Evolutionary conservation across 805 yeast species (phyloP).

Genomic region (Pachysolen tannophilus): DNA sequence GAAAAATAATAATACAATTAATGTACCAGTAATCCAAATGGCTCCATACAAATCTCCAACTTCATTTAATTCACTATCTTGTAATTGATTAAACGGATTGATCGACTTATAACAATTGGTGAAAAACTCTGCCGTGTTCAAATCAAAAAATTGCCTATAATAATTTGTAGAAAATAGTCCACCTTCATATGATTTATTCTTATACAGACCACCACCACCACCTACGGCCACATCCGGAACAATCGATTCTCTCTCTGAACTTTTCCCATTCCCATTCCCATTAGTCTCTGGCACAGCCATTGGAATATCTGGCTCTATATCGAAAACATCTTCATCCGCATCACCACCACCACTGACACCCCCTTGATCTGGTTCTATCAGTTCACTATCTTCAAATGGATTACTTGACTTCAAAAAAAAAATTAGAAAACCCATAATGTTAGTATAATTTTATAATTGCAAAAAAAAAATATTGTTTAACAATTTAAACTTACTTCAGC

Average conservation of each 20-base stretch:
- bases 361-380: no score
- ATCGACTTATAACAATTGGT: constrained; percentile 44
- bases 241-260: background rate
- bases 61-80: constrained; percentile 27
- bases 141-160: constrained; percentile 61
- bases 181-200: constrained; percentile 25
- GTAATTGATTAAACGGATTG: constrained; percentile 39
- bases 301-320: background rate
- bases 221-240: background rate
- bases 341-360: background rate
- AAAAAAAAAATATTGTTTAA: no score
- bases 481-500: no score
- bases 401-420: background rate
- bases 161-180: constrained; percentile 49
- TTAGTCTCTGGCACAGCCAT: background rate
- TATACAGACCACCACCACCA: background rate
- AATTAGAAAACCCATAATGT: no score
- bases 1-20: constrained; percentile 67
- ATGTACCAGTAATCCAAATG: constrained; percentile 83
- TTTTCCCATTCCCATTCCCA: background rate
- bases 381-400: background rate
- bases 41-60: constrained; percentile 78
- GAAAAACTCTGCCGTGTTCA: constrained; percentile 57
- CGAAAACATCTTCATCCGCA: background rate
- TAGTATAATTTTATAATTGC: no score